Conservation (phyloP, 768 basidiomycete species). For the Phylloporus sp. region DNA sequence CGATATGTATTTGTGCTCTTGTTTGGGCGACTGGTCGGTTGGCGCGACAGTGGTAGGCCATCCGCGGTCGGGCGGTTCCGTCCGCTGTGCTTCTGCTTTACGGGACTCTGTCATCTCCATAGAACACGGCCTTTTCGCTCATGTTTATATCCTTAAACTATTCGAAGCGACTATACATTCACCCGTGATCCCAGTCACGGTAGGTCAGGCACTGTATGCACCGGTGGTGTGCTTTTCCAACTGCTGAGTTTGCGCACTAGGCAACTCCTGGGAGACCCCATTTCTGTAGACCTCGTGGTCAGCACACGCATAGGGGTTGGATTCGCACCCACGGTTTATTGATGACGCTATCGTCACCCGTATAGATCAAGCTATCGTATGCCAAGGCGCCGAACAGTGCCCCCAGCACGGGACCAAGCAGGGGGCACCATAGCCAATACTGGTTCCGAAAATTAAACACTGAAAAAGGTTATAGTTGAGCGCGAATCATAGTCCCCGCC, state of each 20-base stretch:
- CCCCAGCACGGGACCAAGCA: constrained; percentile 53
- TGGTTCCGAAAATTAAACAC: constrained; percentile 38
- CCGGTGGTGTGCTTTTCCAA: neutral
- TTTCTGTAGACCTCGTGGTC: constrained; percentile 2
- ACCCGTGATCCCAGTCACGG: neutral
- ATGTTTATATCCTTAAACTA: neutral
- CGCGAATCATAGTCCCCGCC: no score
- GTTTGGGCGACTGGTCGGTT: constrained; percentile 56
- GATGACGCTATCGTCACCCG: constrained; percentile 46
- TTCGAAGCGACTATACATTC: neutral
- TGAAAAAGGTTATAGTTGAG: no score
- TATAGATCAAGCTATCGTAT: constrained; percentile 54
- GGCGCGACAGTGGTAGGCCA: constrained; percentile 45
- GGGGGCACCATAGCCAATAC: constrained; percentile 65
- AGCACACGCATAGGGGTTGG: neutral
- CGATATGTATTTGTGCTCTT: constrained; percentile 50
- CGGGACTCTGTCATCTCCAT: constrained; percentile 2
- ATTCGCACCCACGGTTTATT: constrained; percentile 39
- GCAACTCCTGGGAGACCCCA: neutral
- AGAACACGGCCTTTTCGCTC: neutral
- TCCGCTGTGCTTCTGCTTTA: neutral
- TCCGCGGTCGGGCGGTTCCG: constrained; percentile 8
- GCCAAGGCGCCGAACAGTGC: constrained; percentile 45
- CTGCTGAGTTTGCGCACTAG: neutral
- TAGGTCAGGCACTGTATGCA: neutral